phyloP scores from a whole-genome alignment of 352 stramenopile species.

The Thraustotheca clavata region DNA sequence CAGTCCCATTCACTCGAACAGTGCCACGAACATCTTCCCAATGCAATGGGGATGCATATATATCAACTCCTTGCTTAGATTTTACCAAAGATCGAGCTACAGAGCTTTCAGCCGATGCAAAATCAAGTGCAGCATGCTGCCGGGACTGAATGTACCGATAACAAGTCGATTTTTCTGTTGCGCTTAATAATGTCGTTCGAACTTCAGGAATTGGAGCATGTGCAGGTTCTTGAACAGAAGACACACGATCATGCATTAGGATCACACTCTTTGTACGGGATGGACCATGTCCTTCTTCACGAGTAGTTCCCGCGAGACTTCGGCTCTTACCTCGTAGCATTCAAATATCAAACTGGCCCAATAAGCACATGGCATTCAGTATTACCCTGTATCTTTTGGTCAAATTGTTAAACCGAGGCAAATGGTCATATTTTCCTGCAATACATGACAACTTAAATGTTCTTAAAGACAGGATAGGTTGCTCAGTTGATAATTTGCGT shows the following conservation, averaged over 20 bases:
- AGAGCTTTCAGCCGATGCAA: conserved; percentile 31
- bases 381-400: too few species aligned
- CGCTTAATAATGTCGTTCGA: background rate
- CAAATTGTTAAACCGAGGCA: too few species aligned
- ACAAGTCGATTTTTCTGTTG: conserved; percentile 54
- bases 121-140: conserved; percentile 61
- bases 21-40: conserved; percentile 64
- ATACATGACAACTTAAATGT: too few species aligned
- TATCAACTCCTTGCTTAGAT: conserved; percentile 56
- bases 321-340: conserved; percentile 1
- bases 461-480: too few species aligned
- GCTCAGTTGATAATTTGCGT: too few species aligned
- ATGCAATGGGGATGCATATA: conserved; percentile 59
- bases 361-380: too few species aligned
- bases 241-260: conserved; percentile 14
- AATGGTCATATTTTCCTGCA: too few species aligned
- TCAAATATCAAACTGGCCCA: too few species aligned
- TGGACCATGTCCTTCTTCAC: conserved; percentile 4
- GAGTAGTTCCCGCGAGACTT: background rate
- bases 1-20: conserved; percentile 64
- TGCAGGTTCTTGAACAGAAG: background rate
- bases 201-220: background rate
- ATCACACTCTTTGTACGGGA: background rate
- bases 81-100: conserved; percentile 27
- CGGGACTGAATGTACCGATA: conserved; percentile 76